Base-by-base conservation (phyloP, 2,329 filamentous ascomycete species). In the Mycocentrospora acerina region DNA sequence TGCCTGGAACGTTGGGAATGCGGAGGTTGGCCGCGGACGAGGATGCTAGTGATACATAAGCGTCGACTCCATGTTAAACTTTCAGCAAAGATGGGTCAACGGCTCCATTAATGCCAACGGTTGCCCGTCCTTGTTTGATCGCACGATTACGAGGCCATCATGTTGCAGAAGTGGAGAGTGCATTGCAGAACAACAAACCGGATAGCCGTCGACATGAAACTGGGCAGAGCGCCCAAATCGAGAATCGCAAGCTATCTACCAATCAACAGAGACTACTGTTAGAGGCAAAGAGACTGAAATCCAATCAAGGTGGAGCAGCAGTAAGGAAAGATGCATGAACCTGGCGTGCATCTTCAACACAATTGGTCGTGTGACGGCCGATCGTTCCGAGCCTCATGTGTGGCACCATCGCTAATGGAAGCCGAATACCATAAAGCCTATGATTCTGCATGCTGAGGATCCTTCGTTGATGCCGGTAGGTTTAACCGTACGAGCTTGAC, bases 151-250 rank as follows among this genome's bases (percentile, higher is more conserved):
- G 41, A 49, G 39, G 39, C 46, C 44, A 40, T 48, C 51, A 49
- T 41, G 51, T 51, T 24, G 47, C 46, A 50, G 42, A n/a, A 42
- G 37, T 40, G 42, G 46, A 55, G 37, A 43, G 37, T 34, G 47
- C 48, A 46, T 43, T 47, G 19, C 19, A 22, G 19, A 58, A 59
- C 54, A 64, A 58, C 57, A 64, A 64, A 65, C 61, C 51, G 61
- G 61, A 66, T 62, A 48, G 53, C 47, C 40, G 44, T 39, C 41
- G 45, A 54, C 42, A 37, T 63, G 60, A 64, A 65, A 64, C 61
- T 50, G 44, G 52, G 40, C 38, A 32, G 35, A 40, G 44, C 40
- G 43, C 29, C 32, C 37, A 37, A 49, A 48, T 53, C 44, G 51
- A 44, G 35, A 44, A 46, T 40, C 45, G 41, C 42, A 36, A 36